Conservation (phyloP, 2,329 filamentous ascomycete species). For the Basipetospora chlamydospora region DNA sequence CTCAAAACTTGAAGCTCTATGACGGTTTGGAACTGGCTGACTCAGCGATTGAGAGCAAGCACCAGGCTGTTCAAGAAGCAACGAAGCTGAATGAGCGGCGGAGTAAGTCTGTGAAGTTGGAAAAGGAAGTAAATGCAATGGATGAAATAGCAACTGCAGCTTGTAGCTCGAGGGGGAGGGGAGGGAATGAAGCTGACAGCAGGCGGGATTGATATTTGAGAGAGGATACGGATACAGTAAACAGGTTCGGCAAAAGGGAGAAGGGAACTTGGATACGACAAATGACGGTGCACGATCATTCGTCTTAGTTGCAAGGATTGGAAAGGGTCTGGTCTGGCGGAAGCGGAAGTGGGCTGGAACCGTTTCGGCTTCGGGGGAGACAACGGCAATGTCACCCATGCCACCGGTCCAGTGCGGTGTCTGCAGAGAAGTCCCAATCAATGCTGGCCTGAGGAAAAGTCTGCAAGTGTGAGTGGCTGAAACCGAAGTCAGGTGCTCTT, state of each 20-base stretch:
- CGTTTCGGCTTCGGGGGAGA: background rate
- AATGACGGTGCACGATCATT: too few species aligned
- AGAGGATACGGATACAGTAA: too few species aligned
- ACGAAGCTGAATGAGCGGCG: constrained; percentile 26
- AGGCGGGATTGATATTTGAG: background rate
- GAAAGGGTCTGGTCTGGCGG: too few species aligned
- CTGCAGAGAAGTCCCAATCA: too few species aligned
- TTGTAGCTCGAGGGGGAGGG: too few species aligned
- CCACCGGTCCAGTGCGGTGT: too few species aligned
- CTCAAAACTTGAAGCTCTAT: constrained; percentile 13
- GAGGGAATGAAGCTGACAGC: background rate
- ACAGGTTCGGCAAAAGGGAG: too few species aligned
- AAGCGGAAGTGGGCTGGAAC: constrained; percentile 1
- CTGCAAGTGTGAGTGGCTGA: background rate
- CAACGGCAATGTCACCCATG: constrained; percentile 4
- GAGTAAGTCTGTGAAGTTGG: constrained; percentile 26
- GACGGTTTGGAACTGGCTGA: background rate
- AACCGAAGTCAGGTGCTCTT: constrained; percentile 1
- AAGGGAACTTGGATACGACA: too few species aligned
- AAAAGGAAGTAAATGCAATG: constrained; percentile 7
- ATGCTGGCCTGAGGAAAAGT: background rate
- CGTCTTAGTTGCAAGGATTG: too few species aligned
- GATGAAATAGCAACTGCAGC: constrained; percentile 5
- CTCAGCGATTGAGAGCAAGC: constrained; percentile 2
- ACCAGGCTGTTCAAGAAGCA: background rate